Evolutionary conservation across 352 stramenopile genomes (phyloP).

Genomic region (Phytophthora agathidicida): DNA sequence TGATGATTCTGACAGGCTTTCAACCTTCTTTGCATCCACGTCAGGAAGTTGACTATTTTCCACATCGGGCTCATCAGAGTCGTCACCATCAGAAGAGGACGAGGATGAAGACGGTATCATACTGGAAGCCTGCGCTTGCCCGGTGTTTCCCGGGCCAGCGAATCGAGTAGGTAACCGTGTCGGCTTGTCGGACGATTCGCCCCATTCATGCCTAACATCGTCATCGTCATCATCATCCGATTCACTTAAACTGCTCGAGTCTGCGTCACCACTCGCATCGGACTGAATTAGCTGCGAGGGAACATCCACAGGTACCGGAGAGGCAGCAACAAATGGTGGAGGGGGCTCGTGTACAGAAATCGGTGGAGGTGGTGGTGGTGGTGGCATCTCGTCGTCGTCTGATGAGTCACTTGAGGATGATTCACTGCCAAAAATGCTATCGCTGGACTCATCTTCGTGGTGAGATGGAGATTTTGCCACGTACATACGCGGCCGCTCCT

Average conservation of each 20-base stretch:
- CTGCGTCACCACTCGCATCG: constrained; percentile 56
- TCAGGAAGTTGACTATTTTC: constrained; percentile 21
- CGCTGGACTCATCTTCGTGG: constrained; percentile 84
- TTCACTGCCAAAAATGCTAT: constrained; percentile 88
- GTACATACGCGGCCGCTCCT: constrained; percentile 80
- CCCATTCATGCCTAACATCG: constrained; percentile 5
- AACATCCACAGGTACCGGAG: constrained; percentile 22
- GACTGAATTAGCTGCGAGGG: constrained; percentile 38
- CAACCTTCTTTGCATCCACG: constrained; percentile 19
- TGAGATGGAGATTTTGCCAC: constrained; percentile 66
- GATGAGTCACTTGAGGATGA: constrained; percentile 53
- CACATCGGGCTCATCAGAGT: constrained; percentile 30
- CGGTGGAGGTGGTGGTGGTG: constrained; percentile 51
- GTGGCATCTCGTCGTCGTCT: constrained; percentile 55
- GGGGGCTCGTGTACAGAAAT: constrained; percentile 21
- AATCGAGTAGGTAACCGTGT: constrained; percentile 27
- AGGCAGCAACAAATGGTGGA: constrained; percentile 9
- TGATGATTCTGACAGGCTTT: constrained; percentile 33
- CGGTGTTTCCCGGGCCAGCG: constrained; percentile 1
- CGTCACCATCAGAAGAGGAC: constrained; percentile 37
- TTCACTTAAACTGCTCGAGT: constrained; percentile 55
- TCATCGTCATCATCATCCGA: constrained; percentile 40
- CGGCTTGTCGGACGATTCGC: constrained; percentile 1
- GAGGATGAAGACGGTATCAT: constrained; percentile 20
- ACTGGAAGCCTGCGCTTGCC: constrained; percentile 2